phyloP scores from a whole-genome alignment of 306 rosid species.

The Carpinus viminea region DNA sequence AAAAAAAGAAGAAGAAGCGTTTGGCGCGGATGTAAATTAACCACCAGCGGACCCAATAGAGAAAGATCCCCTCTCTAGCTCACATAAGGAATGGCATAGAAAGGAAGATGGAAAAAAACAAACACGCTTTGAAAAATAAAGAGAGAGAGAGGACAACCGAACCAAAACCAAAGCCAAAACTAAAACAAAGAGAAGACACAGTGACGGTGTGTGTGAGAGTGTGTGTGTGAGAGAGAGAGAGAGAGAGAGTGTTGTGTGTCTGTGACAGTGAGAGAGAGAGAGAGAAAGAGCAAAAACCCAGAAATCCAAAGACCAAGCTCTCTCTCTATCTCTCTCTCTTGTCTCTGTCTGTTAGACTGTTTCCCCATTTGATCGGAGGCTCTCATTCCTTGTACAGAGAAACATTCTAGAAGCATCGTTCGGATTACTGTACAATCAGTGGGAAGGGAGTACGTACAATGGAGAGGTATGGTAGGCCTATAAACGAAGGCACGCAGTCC shows the following conservation, averaged over 20 bases:
- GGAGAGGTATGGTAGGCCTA: conserved; percentile 79
- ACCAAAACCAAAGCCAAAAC: conserved; percentile 16
- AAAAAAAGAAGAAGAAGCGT: neutral
- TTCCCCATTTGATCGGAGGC: conserved; percentile 63
- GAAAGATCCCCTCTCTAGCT: neutral
- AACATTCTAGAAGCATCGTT: conserved; percentile 14
- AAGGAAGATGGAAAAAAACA: conserved; percentile 28
- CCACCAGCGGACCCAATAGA: conserved; percentile 28
- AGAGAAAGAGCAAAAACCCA: conserved; percentile 34
- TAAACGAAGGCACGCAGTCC: conserved; percentile 66
- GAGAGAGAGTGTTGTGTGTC: conserved; percentile 22
- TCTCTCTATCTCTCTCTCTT: conserved; percentile 31
- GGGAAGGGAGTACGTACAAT: conserved; percentile 62
- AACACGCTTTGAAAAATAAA: conserved; percentile 40
- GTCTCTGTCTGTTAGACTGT: conserved; percentile 27
- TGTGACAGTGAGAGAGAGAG: conserved; percentile 21
- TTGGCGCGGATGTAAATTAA: conserved; percentile 64
- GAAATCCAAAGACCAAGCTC: conserved; percentile 43
- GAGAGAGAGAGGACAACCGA: conserved; percentile 13
- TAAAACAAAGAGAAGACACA: conserved; percentile 41
- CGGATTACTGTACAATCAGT: conserved; percentile 30
- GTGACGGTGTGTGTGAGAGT: conserved; percentile 9
- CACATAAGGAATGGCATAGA: conserved; percentile 18
- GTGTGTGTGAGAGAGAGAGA: conserved; percentile 9
- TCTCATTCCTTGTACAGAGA: conserved; percentile 35